A percentile compares a stretch with the other conserved stretches of the same genome.
Evolutionary conservation across 192 early-diverging fungal species (phyloP).

Genomic region (Podila horticola): DNA sequence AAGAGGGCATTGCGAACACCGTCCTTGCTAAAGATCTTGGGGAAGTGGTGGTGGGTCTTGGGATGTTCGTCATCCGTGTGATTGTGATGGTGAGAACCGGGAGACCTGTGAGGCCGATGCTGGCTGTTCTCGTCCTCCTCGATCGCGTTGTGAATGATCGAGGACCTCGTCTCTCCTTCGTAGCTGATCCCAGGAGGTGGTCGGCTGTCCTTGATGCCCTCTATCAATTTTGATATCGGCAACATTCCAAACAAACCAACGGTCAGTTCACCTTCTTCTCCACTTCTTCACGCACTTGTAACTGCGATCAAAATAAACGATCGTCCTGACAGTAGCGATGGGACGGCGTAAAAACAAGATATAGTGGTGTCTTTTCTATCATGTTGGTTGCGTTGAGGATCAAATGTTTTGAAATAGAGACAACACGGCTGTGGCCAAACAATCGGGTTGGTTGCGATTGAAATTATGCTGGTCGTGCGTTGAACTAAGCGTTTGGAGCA

Average conservation of each 20-base stretch:
- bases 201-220: not conserved
- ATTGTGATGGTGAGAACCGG: not conserved
- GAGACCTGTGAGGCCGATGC: not conserved
- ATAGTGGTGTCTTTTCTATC: not conserved
- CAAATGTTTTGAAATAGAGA: not conserved
- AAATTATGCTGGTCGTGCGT: not conserved
- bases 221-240: too few species aligned
- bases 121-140: not conserved
- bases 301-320: not conserved
- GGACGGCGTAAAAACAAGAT: not conserved
- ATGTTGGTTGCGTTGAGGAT: not conserved
- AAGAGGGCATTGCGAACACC: slow-evolving; percentile 24
- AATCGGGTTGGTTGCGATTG: not conserved
- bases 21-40: slow-evolving; percentile 45
- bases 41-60: slow-evolving; percentile 1
- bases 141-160: slow-evolving; percentile 17
- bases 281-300: too few species aligned
- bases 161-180: not conserved
- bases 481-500: not conserved
- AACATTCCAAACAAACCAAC: too few species aligned
- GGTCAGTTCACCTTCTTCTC: too few species aligned
- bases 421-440: not conserved
- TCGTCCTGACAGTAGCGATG: not conserved
- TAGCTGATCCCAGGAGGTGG: not conserved
- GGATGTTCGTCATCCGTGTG: not conserved